Percentiles rank a stretch among this genome's conserved stretches.
phyloP scores from a whole-genome alignment of 345 rosid genomes.

The Raphanus sativus region DNA sequence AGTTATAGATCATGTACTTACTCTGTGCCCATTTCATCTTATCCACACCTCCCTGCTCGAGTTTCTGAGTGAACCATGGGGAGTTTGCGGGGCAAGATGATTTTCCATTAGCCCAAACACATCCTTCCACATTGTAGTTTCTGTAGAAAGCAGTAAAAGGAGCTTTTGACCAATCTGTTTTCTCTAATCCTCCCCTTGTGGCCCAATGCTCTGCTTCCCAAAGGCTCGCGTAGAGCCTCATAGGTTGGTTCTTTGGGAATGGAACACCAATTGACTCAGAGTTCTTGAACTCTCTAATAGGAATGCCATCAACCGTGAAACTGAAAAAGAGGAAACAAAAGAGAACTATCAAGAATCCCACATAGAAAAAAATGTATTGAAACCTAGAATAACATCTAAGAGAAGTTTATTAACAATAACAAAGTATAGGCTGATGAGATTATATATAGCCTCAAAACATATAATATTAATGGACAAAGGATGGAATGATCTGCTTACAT shows the following conservation, averaged over 20 bases:
- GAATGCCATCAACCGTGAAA: constrained; percentile 59
- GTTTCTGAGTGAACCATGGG: constrained; percentile 45
- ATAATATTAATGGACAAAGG: not conserved
- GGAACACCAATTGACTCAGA: constrained; percentile 54
- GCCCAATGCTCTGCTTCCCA: constrained; percentile 87
- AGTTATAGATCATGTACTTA: constrained; percentile 54
- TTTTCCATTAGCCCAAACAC: constrained; percentile 48
- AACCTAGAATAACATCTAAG: not conserved
- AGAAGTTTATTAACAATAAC: not conserved
- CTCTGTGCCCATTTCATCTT: constrained; percentile 48
- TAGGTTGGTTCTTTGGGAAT: constrained; percentile 59
- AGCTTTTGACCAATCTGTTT: constrained; percentile 62
- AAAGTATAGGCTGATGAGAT: not conserved
- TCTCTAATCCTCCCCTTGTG: constrained; percentile 63
- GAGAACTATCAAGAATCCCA: not conserved
- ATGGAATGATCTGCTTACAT: constrained; percentile 24
- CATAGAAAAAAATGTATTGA: not conserved
- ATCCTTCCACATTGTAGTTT: constrained; percentile 54
- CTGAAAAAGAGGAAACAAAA: constrained; percentile 31
- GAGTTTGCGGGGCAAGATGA: constrained; percentile 44
- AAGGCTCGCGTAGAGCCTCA: constrained; percentile 57
- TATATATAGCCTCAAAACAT: not conserved
- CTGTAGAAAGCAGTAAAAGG: constrained; percentile 66
- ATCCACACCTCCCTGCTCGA: constrained; percentile 26
- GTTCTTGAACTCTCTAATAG: constrained; percentile 81